Percentiles rank a stretch among this genome's conserved stretches.
Evolutionary conservation across 2,329 filamentous ascomycete genomes (phyloP).

Genomic region (Lachnellula subtilissima): DNA sequence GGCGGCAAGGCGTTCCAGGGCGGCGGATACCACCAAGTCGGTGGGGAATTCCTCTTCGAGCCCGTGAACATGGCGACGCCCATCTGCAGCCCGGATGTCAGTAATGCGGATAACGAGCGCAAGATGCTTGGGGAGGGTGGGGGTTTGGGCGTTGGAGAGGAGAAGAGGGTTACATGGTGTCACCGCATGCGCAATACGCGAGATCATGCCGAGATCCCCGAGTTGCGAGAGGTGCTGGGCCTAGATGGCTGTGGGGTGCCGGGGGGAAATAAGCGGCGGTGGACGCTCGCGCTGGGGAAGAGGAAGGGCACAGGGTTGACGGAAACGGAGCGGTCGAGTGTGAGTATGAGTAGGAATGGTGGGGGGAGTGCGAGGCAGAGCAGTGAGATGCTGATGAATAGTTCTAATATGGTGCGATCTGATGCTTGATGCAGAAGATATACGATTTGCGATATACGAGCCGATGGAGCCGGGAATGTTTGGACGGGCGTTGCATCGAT

Average conservation of each 20-base stretch:
- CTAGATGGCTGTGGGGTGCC: slow-evolving; percentile 40
- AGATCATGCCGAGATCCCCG: slow-evolving; percentile 69
- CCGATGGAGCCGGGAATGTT: no score
- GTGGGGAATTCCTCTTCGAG: slow-evolving; percentile 36
- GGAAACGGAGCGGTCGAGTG: not conserved
- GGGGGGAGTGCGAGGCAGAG: not conserved
- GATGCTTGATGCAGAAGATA: no score
- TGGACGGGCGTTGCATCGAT: no score
- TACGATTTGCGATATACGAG: no score
- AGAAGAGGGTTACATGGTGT: slow-evolving; percentile 69
- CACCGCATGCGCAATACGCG: slow-evolving; percentile 76
- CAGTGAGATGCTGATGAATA: not conserved
- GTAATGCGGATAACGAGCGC: not conserved
- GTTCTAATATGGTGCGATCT: not conserved
- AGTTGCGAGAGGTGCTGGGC: slow-evolving; percentile 59
- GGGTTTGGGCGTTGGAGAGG: slow-evolving; percentile 33
- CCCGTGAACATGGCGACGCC: slow-evolving; percentile 25
- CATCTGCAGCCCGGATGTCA: slow-evolving; percentile 9
- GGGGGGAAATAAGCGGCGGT: slow-evolving; percentile 31
- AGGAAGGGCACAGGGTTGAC: not conserved
- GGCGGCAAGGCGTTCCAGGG: slow-evolving; percentile 42
- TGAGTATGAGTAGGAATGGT: not conserved
- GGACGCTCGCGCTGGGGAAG: not conserved
- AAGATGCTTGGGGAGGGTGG: slow-evolving; percentile 14
- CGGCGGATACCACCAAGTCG: slow-evolving; percentile 49